These are phyloP conservation scores for Beauveria pseudobassiana DNA, from an alignment of 2,329 filamentous ascomycete species.

Conservation along the genomic window DNA sequence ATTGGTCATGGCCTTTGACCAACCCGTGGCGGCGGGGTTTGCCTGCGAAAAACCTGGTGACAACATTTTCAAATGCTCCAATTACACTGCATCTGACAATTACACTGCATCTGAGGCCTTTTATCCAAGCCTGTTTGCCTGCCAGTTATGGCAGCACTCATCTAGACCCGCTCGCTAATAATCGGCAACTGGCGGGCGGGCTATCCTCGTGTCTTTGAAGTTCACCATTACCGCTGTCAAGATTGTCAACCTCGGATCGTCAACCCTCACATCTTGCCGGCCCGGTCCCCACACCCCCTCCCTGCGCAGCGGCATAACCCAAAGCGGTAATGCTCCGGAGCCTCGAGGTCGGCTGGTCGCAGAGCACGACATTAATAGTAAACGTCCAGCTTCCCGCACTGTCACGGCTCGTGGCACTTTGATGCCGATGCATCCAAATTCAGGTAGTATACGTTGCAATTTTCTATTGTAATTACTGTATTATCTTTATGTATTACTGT, in stretches of 20 bases:
- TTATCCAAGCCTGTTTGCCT: neutral
- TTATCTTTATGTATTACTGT: neutral
- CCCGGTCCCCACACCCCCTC: neutral
- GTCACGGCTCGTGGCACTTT: neutral
- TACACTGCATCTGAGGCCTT: too few relatives aligned
- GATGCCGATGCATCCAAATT: neutral
- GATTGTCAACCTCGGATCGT: neutral
- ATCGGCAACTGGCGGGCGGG: too few relatives aligned
- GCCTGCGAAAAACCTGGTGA: too few relatives aligned
- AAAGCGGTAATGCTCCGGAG: neutral
- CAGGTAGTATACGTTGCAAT: neutral
- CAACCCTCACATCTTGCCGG: neutral
- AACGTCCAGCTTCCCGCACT: constrained; percentile 1
- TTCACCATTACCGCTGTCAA: neutral
- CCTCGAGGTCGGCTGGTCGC: neutral
- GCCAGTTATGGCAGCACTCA: too few relatives aligned
- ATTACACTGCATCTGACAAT: too few relatives aligned
- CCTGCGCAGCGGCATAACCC: neutral
- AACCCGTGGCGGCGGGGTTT: too few relatives aligned
- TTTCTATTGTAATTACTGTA: neutral
- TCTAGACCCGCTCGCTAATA: too few relatives aligned
- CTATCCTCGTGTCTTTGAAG: neutral
- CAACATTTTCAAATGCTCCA: too few relatives aligned
- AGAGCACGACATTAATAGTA: neutral
- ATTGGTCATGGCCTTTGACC: too few relatives aligned